These are phyloP conservation scores for Aspergillus sparsus DNA, from an alignment of 495 filamentous ascomycete species.

Conservation along the genomic window DNA sequence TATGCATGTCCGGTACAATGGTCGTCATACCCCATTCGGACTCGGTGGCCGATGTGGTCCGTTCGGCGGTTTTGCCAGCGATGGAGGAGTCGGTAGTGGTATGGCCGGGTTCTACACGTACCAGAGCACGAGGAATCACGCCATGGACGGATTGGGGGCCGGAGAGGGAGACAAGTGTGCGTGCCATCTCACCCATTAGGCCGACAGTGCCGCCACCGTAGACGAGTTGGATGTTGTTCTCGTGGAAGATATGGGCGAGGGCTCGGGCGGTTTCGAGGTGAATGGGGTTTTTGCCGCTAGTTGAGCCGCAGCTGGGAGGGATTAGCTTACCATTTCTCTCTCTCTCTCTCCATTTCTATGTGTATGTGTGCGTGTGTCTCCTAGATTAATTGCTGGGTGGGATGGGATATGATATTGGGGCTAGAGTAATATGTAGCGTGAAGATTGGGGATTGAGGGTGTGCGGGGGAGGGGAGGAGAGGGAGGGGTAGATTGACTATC, in stretches of 20 bases:
- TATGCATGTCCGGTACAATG: conserved; percentile 92
- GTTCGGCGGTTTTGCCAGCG: conserved; percentile 39
- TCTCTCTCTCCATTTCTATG: neutral
- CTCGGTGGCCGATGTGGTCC: conserved; percentile 46
- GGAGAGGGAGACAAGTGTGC: conserved; percentile 79
- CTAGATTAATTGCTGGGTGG: neutral
- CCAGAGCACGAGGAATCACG: conserved; percentile 82
- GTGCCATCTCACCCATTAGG: conserved; percentile 90
- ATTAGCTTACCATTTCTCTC: conserved; percentile 14
- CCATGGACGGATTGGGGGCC: conserved; percentile 86
- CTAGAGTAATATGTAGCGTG: neutral
- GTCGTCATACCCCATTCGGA: conserved; percentile 78
- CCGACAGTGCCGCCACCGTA: conserved; percentile 95
- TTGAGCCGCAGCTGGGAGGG: conserved; percentile 67
- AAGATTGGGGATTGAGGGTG: neutral
- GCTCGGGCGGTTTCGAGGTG: conserved; percentile 73
- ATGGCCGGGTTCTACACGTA: conserved; percentile 74
- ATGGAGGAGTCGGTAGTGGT: conserved; percentile 26
- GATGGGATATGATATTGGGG: neutral
- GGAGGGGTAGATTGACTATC: conserved; percentile 18
- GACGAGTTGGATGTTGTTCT: conserved; percentile 74
- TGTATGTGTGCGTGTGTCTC: neutral
- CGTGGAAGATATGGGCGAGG: conserved; percentile 74
- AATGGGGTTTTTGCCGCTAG: conserved; percentile 64
- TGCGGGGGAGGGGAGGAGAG: conserved; percentile 3